phyloP scores from a whole-genome alignment of 148 eudicot species.

The Chenopodium quinoa region DNA sequence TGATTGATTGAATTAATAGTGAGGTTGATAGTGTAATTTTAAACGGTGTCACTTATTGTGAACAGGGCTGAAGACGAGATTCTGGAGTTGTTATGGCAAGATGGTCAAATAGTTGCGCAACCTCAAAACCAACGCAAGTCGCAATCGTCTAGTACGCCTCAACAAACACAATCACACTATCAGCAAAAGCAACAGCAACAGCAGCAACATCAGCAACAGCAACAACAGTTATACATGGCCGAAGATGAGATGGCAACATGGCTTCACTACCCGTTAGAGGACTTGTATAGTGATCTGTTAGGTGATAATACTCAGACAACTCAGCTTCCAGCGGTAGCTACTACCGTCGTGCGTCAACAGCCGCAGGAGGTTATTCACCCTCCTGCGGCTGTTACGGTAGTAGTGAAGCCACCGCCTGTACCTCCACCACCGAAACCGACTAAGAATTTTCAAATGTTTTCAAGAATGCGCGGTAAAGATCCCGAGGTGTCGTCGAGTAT shows the following conservation, averaged over 20 bases:
- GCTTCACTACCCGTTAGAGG: slow-evolving; percentile 62
- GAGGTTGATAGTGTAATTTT: too few relatives aligned
- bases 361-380: slow-evolving; percentile 10
- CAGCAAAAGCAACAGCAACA: background rate
- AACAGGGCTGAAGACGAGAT: slow-evolving; percentile 54
- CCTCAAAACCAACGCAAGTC: slow-evolving; percentile 44
- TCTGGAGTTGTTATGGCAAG: slow-evolving; percentile 67
- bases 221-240: slow-evolving; percentile 39
- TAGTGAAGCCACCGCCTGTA: slow-evolving; percentile 7
- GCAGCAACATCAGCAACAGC: slow-evolving; percentile 5
- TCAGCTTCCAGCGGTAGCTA: slow-evolving; percentile 11
- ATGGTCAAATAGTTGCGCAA: slow-evolving; percentile 52
- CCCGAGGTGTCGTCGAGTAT: slow-evolving; percentile 25
- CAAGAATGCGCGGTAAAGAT: slow-evolving; percentile 28
- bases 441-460: slow-evolving; percentile 40
- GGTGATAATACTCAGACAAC: slow-evolving; percentile 19
- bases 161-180: slow-evolving; percentile 14
- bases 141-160: background rate
- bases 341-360: background rate
- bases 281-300: slow-evolving; percentile 49
- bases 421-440: background rate
- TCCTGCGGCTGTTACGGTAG: slow-evolving; percentile 2
- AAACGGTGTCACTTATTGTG: background rate
- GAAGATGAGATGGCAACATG: slow-evolving; percentile 76
- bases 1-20: too few relatives aligned